phyloP scores from a whole-genome alignment of 2,329 filamentous ascomycete species.

The Fusarium ambrosium region DNA sequence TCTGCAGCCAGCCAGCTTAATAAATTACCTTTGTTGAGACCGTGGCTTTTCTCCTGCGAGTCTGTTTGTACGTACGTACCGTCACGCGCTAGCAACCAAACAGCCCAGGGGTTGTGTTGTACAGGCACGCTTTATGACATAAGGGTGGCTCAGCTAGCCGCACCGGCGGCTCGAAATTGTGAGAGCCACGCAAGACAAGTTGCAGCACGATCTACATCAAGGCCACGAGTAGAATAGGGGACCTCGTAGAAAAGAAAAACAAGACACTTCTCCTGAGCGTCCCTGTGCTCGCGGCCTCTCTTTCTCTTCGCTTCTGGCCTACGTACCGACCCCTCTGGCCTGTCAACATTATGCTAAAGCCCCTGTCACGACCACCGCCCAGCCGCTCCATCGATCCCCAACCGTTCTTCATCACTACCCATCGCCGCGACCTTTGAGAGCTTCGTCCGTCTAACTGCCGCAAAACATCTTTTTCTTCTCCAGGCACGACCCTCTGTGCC shows the following conservation, averaged over 20 bases:
- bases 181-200: constrained; percentile 49
- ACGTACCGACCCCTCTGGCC: constrained; percentile 15
- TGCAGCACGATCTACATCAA: constrained; percentile 43
- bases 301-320: constrained; percentile 13
- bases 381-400: constrained; percentile 41
- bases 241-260: constrained; percentile 36
- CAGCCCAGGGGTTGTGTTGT: not conserved
- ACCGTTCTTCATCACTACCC: constrained; percentile 43
- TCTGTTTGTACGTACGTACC: not conserved
- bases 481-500: not conserved
- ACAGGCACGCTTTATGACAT: constrained; percentile 44
- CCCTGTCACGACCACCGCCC: constrained; percentile 35
- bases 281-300: constrained; percentile 17
- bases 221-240: constrained; percentile 49
- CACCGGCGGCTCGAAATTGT: constrained; percentile 45
- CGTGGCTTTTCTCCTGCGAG: not conserved
- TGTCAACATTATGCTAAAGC: constrained; percentile 33
- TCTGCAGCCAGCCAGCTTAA: not conserved
- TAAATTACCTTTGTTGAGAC: not conserved
- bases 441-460: constrained; percentile 15
- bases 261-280: constrained; percentile 33
- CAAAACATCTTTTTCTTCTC: not conserved
- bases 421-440: constrained; percentile 38
- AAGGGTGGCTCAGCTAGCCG: constrained; percentile 48
- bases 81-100: not conserved